Evolutionary conservation across 1,284 basidiomycete genomes (phyloP).

Genomic region (Cryptococcus maquisensis): DNA sequence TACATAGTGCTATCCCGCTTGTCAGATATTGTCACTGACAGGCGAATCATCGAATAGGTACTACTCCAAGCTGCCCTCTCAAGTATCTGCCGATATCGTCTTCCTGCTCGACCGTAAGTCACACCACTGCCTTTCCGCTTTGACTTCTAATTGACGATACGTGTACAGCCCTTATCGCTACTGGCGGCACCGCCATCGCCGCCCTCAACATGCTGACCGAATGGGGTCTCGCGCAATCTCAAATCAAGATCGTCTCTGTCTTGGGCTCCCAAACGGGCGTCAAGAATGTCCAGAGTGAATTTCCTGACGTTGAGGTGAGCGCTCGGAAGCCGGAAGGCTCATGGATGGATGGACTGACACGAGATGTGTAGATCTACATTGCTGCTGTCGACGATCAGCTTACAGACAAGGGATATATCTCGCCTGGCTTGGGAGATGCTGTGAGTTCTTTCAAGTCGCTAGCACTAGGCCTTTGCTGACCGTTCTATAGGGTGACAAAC

Average conservation of each 20-base stretch:
- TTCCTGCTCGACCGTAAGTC: conserved; percentile 70
- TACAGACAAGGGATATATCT: conserved; percentile 69
- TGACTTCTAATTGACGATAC: not conserved
- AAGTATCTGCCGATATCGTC: conserved; percentile 72
- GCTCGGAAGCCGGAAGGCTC: not conserved
- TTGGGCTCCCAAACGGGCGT: conserved; percentile 75
- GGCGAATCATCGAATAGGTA: conserved; percentile 53
- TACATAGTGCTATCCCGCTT: conserved; percentile 50
- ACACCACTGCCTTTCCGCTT: not conserved
- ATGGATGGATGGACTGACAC: not conserved
- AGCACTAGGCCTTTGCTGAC: not conserved
- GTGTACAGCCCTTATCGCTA: conserved; percentile 68
- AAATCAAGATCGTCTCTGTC: conserved; percentile 79
- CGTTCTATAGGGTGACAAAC: not conserved
- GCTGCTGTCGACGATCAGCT: conserved; percentile 71
- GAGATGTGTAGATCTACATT: conserved; percentile 64
- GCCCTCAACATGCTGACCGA: conserved; percentile 78
- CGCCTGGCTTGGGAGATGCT: conserved; percentile 82
- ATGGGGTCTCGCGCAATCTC: conserved; percentile 65
- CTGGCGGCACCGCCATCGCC: conserved; percentile 86
- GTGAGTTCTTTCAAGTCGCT: too few species aligned
- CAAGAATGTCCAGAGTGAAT: conserved; percentile 60
- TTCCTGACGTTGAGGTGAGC: conserved; percentile 74
- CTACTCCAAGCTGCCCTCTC: conserved; percentile 82
- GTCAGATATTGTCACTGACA: conserved; percentile 4